Evolutionary conservation across 1,139 yeast species (phyloP).

Genomic region (Debaryomyces sp.): DNA sequence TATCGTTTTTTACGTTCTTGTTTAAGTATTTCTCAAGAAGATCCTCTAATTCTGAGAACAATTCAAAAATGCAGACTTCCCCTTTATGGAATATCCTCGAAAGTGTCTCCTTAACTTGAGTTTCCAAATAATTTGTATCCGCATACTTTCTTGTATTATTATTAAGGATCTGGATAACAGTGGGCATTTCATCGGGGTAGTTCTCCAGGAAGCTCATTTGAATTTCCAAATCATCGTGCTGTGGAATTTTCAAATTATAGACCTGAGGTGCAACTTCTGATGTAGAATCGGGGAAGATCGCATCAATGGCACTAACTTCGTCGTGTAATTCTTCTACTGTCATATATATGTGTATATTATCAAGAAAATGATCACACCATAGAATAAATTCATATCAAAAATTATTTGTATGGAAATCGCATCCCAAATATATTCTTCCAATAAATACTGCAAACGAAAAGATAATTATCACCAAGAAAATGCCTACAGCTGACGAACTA

Average conservation of each 20-base stretch:
- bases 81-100: slow-evolving; percentile 54
- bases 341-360: slow-evolving; percentile 18
- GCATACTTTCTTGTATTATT: slow-evolving; percentile 32
- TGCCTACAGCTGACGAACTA: slow-evolving; percentile 30
- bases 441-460: not conserved
- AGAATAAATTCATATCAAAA: not conserved
- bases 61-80: slow-evolving; percentile 78
- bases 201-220: slow-evolving; percentile 68
- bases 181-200: slow-evolving; percentile 72
- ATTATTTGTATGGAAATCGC: not conserved
- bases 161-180: slow-evolving; percentile 51
- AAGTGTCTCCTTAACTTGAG: slow-evolving; percentile 50
- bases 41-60: slow-evolving; percentile 65
- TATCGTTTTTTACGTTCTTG: not conserved
- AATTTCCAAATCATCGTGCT: slow-evolving; percentile 56
- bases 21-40: slow-evolving; percentile 39
- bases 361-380: not conserved
- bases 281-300: slow-evolving; percentile 75
- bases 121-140: slow-evolving; percentile 48
- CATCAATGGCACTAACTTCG: slow-evolving; percentile 81
- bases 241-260: slow-evolving; percentile 64
- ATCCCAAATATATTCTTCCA: not conserved
- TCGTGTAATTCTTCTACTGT: slow-evolving; percentile 65
- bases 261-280: slow-evolving; percentile 35
- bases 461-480: slow-evolving; percentile 8